phyloP scores from a whole-genome alignment of 768 basidiomycete genomes.

The Mycena crocata region DNA sequence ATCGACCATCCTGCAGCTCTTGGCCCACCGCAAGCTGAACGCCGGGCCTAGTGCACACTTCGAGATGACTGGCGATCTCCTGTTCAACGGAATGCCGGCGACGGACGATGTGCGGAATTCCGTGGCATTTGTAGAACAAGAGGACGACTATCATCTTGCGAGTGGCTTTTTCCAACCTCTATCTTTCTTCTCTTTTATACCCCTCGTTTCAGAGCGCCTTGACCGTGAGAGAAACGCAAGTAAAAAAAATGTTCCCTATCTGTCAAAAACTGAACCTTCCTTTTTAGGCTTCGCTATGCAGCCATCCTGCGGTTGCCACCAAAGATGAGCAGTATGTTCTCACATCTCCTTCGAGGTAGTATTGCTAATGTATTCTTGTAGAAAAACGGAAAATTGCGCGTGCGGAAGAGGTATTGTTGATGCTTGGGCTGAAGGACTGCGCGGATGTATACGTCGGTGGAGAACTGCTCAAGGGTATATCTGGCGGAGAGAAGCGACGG shows the following conservation, averaged over 20 bases:
- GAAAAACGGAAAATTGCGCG: conserved; percentile 50
- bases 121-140: conserved; percentile 33
- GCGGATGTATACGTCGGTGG: conserved; percentile 61
- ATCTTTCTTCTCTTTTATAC: background rate
- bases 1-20: conserved; percentile 29
- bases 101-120: conserved; percentile 29
- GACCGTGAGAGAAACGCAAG: conserved; percentile 31
- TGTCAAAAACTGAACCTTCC: conserved; percentile 13
- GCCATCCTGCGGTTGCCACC: conserved; percentile 30
- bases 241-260: no score
- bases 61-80: conserved; percentile 32
- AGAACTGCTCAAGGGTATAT: conserved; percentile 53
- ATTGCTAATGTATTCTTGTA: conserved; percentile 18
- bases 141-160: conserved; percentile 34
- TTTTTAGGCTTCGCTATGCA: conserved; percentile 19
- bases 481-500: conserved; percentile 62
- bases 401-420: conserved; percentile 57
- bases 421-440: conserved; percentile 58
- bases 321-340: conserved; percentile 32
- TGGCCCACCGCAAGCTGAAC: conserved; percentile 32
- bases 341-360: no score
- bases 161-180: background rate
- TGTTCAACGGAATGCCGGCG: conserved; percentile 41
- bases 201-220: conserved; percentile 22
- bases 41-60: conserved; percentile 33